These are phyloP conservation scores for Veloporphyrellus conicus DNA, from an alignment of 1,284 basidiomycete species.

Conservation along the genomic window DNA sequence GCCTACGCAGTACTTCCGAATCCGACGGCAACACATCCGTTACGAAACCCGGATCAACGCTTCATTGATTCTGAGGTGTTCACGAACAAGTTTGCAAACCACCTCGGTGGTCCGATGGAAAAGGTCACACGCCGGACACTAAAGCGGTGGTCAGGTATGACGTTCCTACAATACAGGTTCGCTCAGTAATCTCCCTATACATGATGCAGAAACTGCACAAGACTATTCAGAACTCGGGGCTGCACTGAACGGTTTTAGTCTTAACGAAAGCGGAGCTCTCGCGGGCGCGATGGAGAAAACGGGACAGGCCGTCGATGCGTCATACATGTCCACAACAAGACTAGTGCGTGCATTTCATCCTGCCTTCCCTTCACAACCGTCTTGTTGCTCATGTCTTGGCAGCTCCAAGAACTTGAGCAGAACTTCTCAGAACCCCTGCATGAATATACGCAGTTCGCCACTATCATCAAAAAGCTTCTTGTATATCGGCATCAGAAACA, in stretches of 20 bases:
- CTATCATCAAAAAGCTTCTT: constrained; percentile 90
- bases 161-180: constrained; percentile 5
- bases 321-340: constrained; percentile 87
- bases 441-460: constrained; percentile 93
- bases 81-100: constrained; percentile 92
- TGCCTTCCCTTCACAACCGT: constrained; percentile 8
- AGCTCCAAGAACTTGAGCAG: constrained; percentile 90
- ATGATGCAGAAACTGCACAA: constrained; percentile 67
- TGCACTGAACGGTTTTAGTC: constrained; percentile 90
- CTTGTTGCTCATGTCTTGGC: constrained; percentile 15
- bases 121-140: constrained; percentile 89
- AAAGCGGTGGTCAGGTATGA: constrained; percentile 87
- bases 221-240: constrained; percentile 96
- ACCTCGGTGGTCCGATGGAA: constrained; percentile 89
- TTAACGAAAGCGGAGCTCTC: constrained; percentile 74
- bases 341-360: constrained; percentile 48
- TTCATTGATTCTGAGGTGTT: constrained; percentile 97
- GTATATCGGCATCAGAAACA: constrained; percentile 98
- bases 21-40: constrained; percentile 80
- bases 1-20: constrained; percentile 85
- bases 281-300: constrained; percentile 84
- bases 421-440: constrained; percentile 94
- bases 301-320: constrained; percentile 93
- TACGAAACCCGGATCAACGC: constrained; percentile 86
- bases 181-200: constrained; percentile 3